These are phyloP conservation scores for Pyrus bretschneideri DNA, from an alignment of 306 rosid species.

Conservation along the genomic window DNA sequence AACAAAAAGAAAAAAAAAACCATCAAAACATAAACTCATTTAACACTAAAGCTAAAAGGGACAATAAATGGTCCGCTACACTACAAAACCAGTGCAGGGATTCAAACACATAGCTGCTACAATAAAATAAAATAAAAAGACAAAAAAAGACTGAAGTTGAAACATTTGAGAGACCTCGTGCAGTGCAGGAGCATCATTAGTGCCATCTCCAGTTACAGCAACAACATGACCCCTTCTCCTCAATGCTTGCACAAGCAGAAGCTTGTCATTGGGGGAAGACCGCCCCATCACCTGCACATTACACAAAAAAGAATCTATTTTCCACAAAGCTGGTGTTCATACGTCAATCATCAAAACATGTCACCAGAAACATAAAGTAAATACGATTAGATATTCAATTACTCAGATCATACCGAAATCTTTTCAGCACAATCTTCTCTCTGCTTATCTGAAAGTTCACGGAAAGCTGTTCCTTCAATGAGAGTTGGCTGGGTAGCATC, in stretches of 20 bases:
- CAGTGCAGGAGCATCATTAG: slow-evolving; percentile 90
- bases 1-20: background rate
- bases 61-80: background rate
- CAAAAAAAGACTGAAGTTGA: background rate
- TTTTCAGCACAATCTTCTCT: slow-evolving; percentile 57
- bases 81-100: background rate
- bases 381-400: background rate
- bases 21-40: background rate
- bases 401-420: slow-evolving; percentile 45
- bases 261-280: slow-evolving; percentile 87
- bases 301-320: background rate
- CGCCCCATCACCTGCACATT: slow-evolving; percentile 79
- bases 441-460: slow-evolving; percentile 39
- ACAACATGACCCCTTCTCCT: slow-evolving; percentile 70
- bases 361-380: background rate
- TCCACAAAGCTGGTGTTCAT: background rate
- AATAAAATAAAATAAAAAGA: background rate
- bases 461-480: slow-evolving; percentile 79
- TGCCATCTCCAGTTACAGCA: slow-evolving; percentile 95
- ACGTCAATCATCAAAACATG: background rate
- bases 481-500: slow-evolving; percentile 53
- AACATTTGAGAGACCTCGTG: slow-evolving; percentile 54
- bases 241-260: slow-evolving; percentile 88
- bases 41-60: background rate
- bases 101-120: background rate